These are phyloP conservation scores for Knoxdaviesia capensis DNA, from an alignment of 2,329 filamentous ascomycete species.

Conservation along the genomic window DNA sequence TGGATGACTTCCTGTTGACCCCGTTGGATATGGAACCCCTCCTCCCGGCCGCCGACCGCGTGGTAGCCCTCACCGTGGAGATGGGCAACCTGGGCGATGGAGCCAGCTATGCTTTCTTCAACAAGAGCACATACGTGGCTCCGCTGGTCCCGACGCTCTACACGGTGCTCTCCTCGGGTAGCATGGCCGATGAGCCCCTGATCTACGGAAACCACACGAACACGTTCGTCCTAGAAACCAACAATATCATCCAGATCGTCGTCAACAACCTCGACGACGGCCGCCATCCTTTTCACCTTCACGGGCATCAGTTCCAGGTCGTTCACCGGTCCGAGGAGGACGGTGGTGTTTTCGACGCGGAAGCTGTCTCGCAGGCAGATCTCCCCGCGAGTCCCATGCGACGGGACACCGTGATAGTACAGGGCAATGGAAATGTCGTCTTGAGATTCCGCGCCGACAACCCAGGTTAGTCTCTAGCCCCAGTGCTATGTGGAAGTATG, in stretches of 20 bases:
- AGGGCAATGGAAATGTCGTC: constrained; percentile 46
- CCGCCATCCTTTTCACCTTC: neutral
- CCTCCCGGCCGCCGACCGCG: constrained; percentile 24
- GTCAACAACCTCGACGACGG: constrained; percentile 50
- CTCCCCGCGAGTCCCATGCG: constrained; percentile 39
- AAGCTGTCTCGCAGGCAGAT: constrained; percentile 20
- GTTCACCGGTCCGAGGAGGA: constrained; percentile 39
- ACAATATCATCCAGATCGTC: constrained; percentile 49
- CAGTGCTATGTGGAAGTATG: too few species aligned
- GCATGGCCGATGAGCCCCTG: constrained; percentile 33
- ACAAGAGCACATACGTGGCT: constrained; percentile 53
- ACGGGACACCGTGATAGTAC: constrained; percentile 47
- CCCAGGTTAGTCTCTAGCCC: constrained; percentile 13
- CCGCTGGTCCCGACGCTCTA: constrained; percentile 67
- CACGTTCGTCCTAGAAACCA: constrained; percentile 44
- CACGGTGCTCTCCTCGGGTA: constrained; percentile 44
- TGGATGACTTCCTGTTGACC: constrained; percentile 54
- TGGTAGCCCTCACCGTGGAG: constrained; percentile 24
- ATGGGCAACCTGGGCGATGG: constrained; percentile 52
- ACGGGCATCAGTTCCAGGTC: constrained; percentile 10
- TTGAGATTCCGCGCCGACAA: constrained; percentile 49
- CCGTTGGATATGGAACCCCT: constrained; percentile 41
- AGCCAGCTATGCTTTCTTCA: constrained; percentile 38
- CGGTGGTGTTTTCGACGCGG: constrained; percentile 30
- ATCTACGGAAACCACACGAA: constrained; percentile 49